Evolutionary conservation across 129 eudicot species (phyloP).

Genomic region (Ambrosia artemisiifolia): DNA sequence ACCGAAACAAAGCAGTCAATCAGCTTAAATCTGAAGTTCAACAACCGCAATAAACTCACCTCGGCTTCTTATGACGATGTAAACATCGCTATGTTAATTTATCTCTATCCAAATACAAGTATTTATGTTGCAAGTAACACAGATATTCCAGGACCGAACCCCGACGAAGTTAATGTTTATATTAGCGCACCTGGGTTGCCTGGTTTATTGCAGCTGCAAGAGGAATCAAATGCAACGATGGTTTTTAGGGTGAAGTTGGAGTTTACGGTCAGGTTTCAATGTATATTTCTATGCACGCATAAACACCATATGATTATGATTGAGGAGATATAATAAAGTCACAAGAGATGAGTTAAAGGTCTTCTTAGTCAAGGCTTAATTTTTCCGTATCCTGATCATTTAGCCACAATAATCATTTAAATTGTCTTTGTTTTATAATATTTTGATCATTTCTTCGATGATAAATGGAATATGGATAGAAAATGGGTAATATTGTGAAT

Average conservation of each 20-base stretch:
- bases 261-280: not conserved
- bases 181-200: not conserved
- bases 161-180: not conserved
- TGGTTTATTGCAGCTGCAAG: not conserved
- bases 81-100: not conserved
- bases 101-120: conserved; percentile 1
- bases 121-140: not conserved
- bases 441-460: no score
- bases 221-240: not conserved
- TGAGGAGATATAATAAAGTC: no score
- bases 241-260: not conserved
- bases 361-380: no score
- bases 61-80: not conserved
- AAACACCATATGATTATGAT: not conserved
- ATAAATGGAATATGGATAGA: no score
- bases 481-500: no score
- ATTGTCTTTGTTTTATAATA: no score
- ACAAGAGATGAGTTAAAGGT: no score
- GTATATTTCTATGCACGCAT: not conserved
- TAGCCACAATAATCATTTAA: no score
- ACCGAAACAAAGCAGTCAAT: not conserved
- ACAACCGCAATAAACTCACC: conserved; percentile 6
- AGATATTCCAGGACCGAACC: not conserved
- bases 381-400: no score
- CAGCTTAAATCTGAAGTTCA: not conserved